Base-by-base conservation (phyloP, 148 eudicot genomes). In the Heliosperma pusillum region DNA sequence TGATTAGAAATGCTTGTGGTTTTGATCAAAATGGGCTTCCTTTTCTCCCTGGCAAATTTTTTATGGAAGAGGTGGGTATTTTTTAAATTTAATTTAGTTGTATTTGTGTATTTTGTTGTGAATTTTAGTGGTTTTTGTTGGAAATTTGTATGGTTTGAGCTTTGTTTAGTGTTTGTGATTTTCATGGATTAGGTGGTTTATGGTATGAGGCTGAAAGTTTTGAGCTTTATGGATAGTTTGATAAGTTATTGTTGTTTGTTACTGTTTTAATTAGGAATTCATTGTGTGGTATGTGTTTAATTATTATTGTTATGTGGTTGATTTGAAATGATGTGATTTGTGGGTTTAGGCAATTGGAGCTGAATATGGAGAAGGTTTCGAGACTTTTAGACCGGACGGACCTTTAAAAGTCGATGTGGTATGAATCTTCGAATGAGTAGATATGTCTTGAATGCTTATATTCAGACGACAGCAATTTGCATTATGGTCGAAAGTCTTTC, bases 311-410 rank as follows among this genome's bases (percentile, higher is more conserved):
- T 33, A 21, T 21, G 5, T 70, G 44, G 68, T 19, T 66, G 29
- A 75, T 20, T 2, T 79, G 73, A 45, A 69, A 66, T 21, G 13
- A 30, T 61, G 53, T 22, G 6, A 71, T 33, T 75, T 68, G 66
- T 62, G 77, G 25, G 27, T 60, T 66, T 73, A 93, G 98, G 94
- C 88, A 61, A 91, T 93, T 85, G 98, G 98, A 74, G 98, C 97
- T 82, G 98, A 93, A 88, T 93, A 93, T 81, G 98, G 98, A 56
- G 97, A 93, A 87, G 97, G 95, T 74, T 93, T 93, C 70, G 98
- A 93, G 85, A 93, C 97, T 52, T 93, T 93, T 75, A 91, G 98
- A 82, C 82, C 84, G 33, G 93, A 93, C 75, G 98, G 98, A 45
- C 98, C 87, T 50, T 87, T 91, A 21, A 89, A 91, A 83, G 93